A percentile compares a stretch with the other conserved stretches of the same genome.
Conservation (phyloP, 345 rosid species). For the Trapa bicornis region DNA sequence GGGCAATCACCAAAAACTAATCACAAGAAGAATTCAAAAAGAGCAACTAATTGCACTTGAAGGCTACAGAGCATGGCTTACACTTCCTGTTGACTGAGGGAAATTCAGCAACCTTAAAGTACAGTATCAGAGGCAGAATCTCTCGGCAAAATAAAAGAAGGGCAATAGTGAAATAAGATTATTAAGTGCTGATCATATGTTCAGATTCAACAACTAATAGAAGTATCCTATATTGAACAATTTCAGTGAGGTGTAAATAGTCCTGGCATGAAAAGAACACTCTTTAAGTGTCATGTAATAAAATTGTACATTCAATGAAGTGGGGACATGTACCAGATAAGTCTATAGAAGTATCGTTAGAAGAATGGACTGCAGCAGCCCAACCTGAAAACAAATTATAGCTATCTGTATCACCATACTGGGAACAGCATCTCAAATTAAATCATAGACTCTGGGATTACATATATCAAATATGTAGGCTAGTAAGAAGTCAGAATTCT, state of each 20-base stretch:
- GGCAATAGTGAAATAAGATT: not conserved
- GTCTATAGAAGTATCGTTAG: constrained; percentile 44
- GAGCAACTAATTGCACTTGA: not conserved
- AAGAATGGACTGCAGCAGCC: constrained; percentile 38
- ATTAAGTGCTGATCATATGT: not conserved
- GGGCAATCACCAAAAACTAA: not conserved
- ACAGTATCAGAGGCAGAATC: not conserved
- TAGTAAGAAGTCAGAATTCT: not conserved
- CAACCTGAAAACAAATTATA: constrained; percentile 42
- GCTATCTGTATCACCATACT: not conserved
- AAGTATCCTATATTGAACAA: no score
- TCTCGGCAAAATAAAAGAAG: not conserved
- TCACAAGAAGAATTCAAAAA: not conserved
- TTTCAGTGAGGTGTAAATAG: no score
- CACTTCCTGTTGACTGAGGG: not conserved
- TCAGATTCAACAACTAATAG: not conserved
- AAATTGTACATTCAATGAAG: constrained; percentile 15
- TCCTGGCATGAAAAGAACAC: no score
- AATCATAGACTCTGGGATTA: not conserved
- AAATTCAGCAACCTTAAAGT: not conserved
- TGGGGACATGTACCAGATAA: constrained; percentile 40
- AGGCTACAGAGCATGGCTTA: not conserved
- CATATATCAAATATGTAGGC: not conserved
- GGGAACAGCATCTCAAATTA: not conserved
- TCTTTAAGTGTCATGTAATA: not conserved